These are phyloP conservation scores for Globisporangium yorkense DNA, from an alignment of 352 stramenopile species.

Conservation along the genomic window DNA sequence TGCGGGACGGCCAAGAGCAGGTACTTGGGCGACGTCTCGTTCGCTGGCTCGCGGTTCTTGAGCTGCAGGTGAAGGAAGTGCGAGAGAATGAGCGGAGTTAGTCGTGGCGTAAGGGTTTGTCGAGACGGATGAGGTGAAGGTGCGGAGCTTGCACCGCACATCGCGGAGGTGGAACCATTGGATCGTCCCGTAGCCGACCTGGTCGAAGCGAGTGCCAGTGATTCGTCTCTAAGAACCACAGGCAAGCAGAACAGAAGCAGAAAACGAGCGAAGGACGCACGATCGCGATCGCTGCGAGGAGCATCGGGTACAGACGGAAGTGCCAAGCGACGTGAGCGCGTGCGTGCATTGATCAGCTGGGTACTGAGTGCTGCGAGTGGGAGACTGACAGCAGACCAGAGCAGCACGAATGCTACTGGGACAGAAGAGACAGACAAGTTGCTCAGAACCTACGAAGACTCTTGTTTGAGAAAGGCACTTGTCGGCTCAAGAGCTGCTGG, in stretches of 20 bases:
- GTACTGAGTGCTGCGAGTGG: no score
- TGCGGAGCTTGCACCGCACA: conserved; percentile 11
- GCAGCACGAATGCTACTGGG: not conserved
- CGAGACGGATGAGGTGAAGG: no score
- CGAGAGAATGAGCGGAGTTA: no score
- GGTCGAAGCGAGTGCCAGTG: not conserved
- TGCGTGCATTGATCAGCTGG: not conserved
- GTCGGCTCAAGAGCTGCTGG: not conserved
- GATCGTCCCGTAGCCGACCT: conserved; percentile 35
- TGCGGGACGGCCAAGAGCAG: conserved; percentile 44
- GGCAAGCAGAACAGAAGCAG: not conserved
- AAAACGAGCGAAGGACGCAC: conserved; percentile 9
- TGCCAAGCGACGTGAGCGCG: not conserved
- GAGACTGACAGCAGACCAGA: no score
- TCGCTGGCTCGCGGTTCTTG: conserved; percentile 23
- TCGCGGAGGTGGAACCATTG: conserved; percentile 54
- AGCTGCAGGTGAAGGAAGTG: conserved; percentile 14
- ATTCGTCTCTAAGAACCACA: not conserved
- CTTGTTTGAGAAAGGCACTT: not conserved
- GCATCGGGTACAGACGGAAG: conserved; percentile 25
- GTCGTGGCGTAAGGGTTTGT: no score
- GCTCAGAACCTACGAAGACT: not conserved
- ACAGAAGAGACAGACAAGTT: not conserved
- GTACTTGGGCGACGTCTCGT: conserved; percentile 55
- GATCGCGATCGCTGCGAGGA: conserved; percentile 19